These are phyloP conservation scores for Dictyostelium capitatum DNA, from an alignment of 78 protist species.

Conservation along the genomic window DNA sequence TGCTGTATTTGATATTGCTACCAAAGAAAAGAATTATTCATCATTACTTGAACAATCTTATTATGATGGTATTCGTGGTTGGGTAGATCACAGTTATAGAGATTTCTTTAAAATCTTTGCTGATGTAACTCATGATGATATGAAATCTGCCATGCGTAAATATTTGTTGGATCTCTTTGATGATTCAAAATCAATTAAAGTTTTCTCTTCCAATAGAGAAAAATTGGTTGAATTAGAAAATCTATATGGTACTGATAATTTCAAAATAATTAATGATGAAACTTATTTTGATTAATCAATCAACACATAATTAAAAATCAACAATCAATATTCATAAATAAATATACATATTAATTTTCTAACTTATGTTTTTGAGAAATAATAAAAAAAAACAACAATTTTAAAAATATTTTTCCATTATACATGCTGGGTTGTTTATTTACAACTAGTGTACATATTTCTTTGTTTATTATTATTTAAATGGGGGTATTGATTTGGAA, in stretches of 20 bases:
- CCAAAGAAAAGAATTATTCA: not conserved
- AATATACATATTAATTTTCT: no score
- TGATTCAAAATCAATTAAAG: not conserved
- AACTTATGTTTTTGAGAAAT: no score
- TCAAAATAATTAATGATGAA: not conserved
- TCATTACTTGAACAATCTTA: not conserved
- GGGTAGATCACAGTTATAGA: not conserved
- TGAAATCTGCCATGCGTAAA: not conserved
- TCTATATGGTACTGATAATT: not conserved
- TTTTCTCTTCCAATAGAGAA: not conserved
- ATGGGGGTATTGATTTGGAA: no score
- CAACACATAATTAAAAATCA: no score
- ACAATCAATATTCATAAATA: no score
- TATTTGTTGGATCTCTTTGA: conserved; percentile 11
- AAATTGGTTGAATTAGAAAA: not conserved
- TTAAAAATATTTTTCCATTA: no score
- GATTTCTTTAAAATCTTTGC: not conserved
- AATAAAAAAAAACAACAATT: no score
- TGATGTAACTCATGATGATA: conserved; percentile 1
- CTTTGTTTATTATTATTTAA: no score
- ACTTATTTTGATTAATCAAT: not conserved
- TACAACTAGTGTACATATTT: no score
- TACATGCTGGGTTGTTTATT: no score
- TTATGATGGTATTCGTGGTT: not conserved
- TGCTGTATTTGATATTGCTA: not conserved